Evolutionary conservation across 192 early-diverging fungal species (phyloP).

Genomic region (Pecoramyces ruminantium): DNA sequence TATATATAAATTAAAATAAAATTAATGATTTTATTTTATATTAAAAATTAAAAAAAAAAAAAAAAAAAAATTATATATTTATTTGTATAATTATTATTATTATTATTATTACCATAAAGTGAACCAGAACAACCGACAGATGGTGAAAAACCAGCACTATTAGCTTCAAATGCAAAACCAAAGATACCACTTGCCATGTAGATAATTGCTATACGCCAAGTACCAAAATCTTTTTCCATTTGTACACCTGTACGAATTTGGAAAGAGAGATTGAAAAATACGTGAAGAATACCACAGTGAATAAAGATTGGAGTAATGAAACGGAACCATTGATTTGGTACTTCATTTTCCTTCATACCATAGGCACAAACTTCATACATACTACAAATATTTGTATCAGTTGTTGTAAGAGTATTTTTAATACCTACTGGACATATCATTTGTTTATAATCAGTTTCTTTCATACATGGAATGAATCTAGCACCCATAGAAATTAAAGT

Average conservation of each 20-base stretch:
- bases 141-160: conserved; percentile 19
- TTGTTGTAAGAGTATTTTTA: neutral
- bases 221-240: conserved; percentile 61
- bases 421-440: conserved; percentile 24
- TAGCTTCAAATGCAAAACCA: conserved; percentile 67
- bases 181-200: conserved; percentile 56
- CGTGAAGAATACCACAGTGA: conserved; percentile 65
- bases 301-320: conserved; percentile 70
- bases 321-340: conserved; percentile 60
- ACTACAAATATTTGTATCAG: conserved; percentile 15
- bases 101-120: conserved; percentile 18
- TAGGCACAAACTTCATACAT: conserved; percentile 44
- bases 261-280: conserved; percentile 52
- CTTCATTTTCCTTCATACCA: conserved; percentile 16
- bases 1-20: conserved; percentile 1
- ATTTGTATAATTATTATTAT: too few relatives aligned
- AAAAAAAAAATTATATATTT: neutral
- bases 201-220: conserved; percentile 45
- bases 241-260: conserved; percentile 53
- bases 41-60: too few relatives aligned
- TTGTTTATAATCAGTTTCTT: neutral
- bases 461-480: conserved; percentile 67
- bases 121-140: conserved; percentile 38
- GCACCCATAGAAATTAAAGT: conserved; percentile 53
- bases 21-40: neutral